Percentiles rank a stretch among this genome's conserved stretches.
phyloP scores from a whole-genome alignment of 441 rosid species.

The Croton laevigatus region DNA sequence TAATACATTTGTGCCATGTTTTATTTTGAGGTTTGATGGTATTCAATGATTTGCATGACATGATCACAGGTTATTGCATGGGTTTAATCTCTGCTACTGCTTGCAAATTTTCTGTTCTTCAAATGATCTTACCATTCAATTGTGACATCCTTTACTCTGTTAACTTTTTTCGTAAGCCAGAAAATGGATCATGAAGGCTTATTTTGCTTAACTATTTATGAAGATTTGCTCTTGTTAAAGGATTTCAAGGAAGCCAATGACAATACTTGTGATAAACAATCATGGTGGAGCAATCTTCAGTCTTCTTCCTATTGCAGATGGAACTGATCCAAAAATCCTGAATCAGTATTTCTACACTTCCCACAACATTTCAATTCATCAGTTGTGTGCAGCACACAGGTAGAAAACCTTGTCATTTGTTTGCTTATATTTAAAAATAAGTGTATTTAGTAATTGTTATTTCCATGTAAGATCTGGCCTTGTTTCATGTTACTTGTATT shows the following conservation, averaged over 20 bases:
- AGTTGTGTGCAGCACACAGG: slow-evolving; percentile 89
- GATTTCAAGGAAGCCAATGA: slow-evolving; percentile 71
- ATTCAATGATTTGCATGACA: background rate
- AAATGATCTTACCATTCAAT: slow-evolving; percentile 13
- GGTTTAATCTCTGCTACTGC: background rate
- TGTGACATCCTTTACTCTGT: background rate
- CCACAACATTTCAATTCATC: slow-evolving; percentile 70
- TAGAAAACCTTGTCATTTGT: slow-evolving; percentile 32
- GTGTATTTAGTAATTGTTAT: background rate
- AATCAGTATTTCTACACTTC: slow-evolving; percentile 81
- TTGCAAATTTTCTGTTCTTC: slow-evolving; percentile 10
- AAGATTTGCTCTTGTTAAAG: slow-evolving; percentile 39
- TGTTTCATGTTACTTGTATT: background rate
- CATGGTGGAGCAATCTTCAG: slow-evolving; percentile 98
- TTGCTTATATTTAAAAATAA: slow-evolving; percentile 15
- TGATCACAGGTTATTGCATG: background rate
- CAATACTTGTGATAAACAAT: slow-evolving; percentile 84
- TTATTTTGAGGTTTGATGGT: background rate
- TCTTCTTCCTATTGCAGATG: slow-evolving; percentile 86
- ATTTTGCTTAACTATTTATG: slow-evolving; percentile 15
- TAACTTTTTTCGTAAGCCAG: background rate
- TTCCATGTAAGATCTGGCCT: background rate
- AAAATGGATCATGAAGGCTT: background rate
- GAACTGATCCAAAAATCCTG: slow-evolving; percentile 62
- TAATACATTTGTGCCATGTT: slow-evolving; percentile 4